phyloP scores from a whole-genome alignment of 2,329 filamentous ascomycete species.

The Cercospora janseana region DNA sequence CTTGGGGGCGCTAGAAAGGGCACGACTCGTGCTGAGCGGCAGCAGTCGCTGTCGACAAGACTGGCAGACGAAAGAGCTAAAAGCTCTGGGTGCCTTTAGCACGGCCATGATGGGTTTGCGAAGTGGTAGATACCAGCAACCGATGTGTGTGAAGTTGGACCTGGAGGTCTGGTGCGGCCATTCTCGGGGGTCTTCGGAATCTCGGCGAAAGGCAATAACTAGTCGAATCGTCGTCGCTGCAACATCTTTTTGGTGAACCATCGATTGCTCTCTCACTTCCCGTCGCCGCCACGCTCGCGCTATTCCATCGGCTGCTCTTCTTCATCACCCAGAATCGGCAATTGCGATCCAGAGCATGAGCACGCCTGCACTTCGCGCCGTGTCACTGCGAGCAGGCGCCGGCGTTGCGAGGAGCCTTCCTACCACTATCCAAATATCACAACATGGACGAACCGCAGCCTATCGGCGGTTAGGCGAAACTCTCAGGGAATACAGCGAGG shows the following conservation, averaged over 20 bases:
- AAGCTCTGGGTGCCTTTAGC: slow-evolving; percentile 26
- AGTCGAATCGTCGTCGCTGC: slow-evolving; percentile 5
- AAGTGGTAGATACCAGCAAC: too few species aligned
- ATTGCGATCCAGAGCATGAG: slow-evolving; percentile 44
- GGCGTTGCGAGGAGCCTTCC: slow-evolving; percentile 40
- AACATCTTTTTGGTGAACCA: slow-evolving; percentile 7
- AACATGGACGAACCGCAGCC: slow-evolving; percentile 48
- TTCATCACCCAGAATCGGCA: slow-evolving; percentile 9
- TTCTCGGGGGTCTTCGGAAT: slow-evolving; percentile 1
- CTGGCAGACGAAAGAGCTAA: slow-evolving; percentile 39
- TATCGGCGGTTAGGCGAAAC: slow-evolving; percentile 47
- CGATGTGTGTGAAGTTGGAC: too few species aligned
- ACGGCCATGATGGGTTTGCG: slow-evolving; percentile 26
- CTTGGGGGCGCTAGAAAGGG: slow-evolving; percentile 38
- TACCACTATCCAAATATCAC: slow-evolving; percentile 39
- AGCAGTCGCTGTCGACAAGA: slow-evolving; percentile 39
- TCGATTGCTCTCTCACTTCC: neutral
- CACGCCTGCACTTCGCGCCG: slow-evolving; percentile 41
- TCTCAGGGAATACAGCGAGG: slow-evolving; percentile 32
- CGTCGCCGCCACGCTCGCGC: slow-evolving; percentile 11
- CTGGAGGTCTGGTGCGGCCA: slow-evolving; percentile 1
- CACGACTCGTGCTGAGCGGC: slow-evolving; percentile 28
- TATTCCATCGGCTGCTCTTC: slow-evolving; percentile 4
- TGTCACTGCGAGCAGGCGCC: slow-evolving; percentile 44
- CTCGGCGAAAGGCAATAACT: slow-evolving; percentile 6